Evolutionary conservation across 2,329 filamentous ascomycete genomes (phyloP).

Genomic region (Epichloe glyceriae): DNA sequence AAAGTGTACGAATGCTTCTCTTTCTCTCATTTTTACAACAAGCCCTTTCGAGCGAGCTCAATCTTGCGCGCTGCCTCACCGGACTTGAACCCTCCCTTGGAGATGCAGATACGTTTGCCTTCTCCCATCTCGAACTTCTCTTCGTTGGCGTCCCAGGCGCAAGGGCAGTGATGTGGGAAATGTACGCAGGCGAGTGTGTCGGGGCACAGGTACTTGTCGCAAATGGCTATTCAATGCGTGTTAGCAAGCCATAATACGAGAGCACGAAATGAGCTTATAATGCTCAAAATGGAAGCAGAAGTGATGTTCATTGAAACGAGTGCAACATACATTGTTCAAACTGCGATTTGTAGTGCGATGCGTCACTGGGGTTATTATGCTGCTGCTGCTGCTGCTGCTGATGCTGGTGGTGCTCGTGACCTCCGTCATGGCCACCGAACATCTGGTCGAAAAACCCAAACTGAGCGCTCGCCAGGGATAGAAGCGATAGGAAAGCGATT

Average conservation of each 20-base stretch:
- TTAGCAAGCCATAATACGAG: not conserved
- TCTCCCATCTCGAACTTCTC: slow-evolving; percentile 67
- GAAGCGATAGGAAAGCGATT: slow-evolving; percentile 41
- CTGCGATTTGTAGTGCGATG: slow-evolving; percentile 60
- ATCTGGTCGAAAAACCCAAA: slow-evolving; percentile 97
- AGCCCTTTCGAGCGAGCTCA: slow-evolving; percentile 65
- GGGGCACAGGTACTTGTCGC: slow-evolving; percentile 88
- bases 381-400: slow-evolving; percentile 32
- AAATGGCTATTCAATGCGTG: slow-evolving; percentile 45
- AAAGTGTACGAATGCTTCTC: not conserved
- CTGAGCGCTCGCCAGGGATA: slow-evolving; percentile 57
- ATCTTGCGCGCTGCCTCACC: slow-evolving; percentile 65
- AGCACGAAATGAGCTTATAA: not conserved
- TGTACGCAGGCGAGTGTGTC: slow-evolving; percentile 90
- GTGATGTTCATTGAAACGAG: too few species aligned
- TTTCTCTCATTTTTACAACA: slow-evolving; percentile 30
- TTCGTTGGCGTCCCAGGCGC: slow-evolving; percentile 62
- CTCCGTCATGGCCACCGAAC: slow-evolving; percentile 53
- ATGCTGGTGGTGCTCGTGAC: slow-evolving; percentile 28
- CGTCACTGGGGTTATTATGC: slow-evolving; percentile 74
- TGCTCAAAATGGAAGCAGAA: not conserved
- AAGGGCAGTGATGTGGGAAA: slow-evolving; percentile 95
- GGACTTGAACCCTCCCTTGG: slow-evolving; percentile 59
- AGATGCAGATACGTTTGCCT: slow-evolving; percentile 60
- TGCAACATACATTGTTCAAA: slow-evolving; percentile 49